Evolutionary conservation across 345 rosid genomes (phyloP), one percentile per base, ranked within the genome.

Genomic region (Gossypium anomalum): DNA sequence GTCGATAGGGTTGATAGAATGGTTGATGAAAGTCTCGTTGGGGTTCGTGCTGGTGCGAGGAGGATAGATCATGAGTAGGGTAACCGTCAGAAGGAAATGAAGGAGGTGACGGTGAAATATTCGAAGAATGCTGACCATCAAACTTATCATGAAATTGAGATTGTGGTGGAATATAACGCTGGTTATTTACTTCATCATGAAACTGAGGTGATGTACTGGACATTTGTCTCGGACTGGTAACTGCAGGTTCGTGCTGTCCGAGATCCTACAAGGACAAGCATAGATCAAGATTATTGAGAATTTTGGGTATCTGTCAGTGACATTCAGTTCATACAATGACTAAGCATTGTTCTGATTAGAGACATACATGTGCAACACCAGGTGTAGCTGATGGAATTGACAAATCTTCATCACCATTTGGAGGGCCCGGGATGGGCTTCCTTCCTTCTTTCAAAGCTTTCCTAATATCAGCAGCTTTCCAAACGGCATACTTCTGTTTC

Each of bases 401-500:
- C 57, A 86, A 75, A 75, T 93, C 94, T 45, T 74, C 89, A 75
- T 92, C 93, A 45, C 83, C 92, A 62, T 76, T 83, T 55, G 98
- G 96, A 64, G 96, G 98, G 48, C 98, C 98, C 43, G 98, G 92
- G 44, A 71, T 81, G 20, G 98, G 98, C 76, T 83, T 91, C 86
- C 96, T 87, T 76, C 98, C 98, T 87, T 94, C 98, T 81, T 91
- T 91, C 81, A 94, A 51, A 74, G 98, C 97, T 83, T 91, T 94
- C 77, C 98, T 88, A 85, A 95, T 93, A 84, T 95, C 98, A 71
- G 94, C 96, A 75, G 93, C 96, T 84, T 90, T 89, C 99, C 99
- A 93, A 68, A 74, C 86, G 53, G 99, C 99, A 86, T 95, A 95
- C 82, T 91, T 95, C 83, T 93, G 98, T 83, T 93, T 95, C 87